These are phyloP conservation scores for Ascobolus immersus DNA, from an alignment of 495 filamentous ascomycete species.

Conservation along the genomic window DNA sequence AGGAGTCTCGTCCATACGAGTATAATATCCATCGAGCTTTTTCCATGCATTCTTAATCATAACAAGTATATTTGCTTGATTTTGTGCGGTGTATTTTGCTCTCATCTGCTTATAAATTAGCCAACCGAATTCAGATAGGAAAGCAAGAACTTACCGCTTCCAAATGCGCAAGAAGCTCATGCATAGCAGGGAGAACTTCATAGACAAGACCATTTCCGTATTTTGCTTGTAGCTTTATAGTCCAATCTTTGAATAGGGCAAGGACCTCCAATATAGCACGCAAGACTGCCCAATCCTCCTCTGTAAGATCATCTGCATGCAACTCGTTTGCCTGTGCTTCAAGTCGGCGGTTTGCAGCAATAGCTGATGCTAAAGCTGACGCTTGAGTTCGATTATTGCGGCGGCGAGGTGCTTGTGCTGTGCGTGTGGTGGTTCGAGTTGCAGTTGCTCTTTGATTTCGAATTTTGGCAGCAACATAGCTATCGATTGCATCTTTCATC, in stretches of 20 bases:
- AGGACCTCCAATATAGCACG: slow-evolving; percentile 2
- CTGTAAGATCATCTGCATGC: not conserved
- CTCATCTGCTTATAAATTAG: too few species aligned
- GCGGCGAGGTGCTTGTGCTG: too few species aligned
- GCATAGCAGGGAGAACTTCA: slow-evolving; percentile 1
- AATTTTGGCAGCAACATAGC: slow-evolving; percentile 2
- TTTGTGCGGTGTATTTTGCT: not conserved
- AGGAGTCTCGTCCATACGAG: not conserved
- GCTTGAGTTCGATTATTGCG: too few species aligned
- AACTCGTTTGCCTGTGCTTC: too few species aligned
- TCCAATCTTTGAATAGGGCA: slow-evolving; percentile 1
- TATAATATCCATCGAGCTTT: slow-evolving; percentile 2
- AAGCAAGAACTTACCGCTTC: not conserved
- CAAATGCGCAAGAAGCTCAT: not conserved
- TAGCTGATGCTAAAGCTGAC: too few species aligned
- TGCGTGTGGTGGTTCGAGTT: too few species aligned
- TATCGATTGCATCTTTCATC: slow-evolving; percentile 3
- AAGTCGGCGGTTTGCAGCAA: too few species aligned
- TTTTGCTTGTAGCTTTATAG: not conserved
- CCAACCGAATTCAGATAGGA: not conserved
- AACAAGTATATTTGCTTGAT: not conserved
- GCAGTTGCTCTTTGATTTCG: too few species aligned
- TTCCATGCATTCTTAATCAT: slow-evolving; percentile 1
- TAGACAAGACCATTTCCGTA: not conserved
- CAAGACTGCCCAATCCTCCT: slow-evolving; percentile 3